These are phyloP conservation scores for Leucosporidium creatinivorum DNA, from an alignment of 768 basidiomycete species.

Conservation along the genomic window DNA sequence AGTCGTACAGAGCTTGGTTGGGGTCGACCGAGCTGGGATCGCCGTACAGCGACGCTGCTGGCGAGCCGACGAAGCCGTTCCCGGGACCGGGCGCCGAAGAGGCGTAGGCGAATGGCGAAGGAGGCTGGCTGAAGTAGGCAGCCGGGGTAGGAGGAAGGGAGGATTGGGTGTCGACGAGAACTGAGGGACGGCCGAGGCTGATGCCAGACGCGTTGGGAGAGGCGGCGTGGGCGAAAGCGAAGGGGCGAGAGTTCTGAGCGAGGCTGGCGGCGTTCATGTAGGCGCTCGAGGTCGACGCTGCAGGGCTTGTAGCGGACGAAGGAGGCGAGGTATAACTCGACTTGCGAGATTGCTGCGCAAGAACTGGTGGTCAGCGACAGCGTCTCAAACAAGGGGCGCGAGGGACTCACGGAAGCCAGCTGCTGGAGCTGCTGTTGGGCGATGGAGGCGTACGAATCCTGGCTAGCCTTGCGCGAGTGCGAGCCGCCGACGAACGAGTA, in stretches of 20 bases:
- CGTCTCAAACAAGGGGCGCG: not conserved
- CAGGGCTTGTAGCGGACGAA: not conserved
- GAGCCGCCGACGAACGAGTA: not conserved
- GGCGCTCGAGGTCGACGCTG: slow-evolving; percentile 4
- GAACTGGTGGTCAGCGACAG: not conserved
- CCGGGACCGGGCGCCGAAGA: slow-evolving; percentile 15
- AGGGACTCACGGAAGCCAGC: not conserved
- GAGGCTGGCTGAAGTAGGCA: slow-evolving; percentile 9
- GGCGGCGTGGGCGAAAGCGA: slow-evolving; percentile 11
- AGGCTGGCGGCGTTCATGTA: slow-evolving; percentile 27
- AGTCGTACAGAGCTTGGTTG: slow-evolving; percentile 27
- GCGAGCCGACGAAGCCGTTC: slow-evolving; percentile 14
- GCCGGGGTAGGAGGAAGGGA: slow-evolving; percentile 2
- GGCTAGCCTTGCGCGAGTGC: not conserved
- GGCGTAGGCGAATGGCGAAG: not conserved
- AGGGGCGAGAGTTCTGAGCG: slow-evolving; percentile 8
- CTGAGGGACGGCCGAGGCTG: slow-evolving; percentile 14
- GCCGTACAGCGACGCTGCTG: slow-evolving; percentile 14
- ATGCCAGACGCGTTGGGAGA: slow-evolving; percentile 24
- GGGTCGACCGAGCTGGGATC: slow-evolving; percentile 10
- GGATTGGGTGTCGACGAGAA: not conserved
- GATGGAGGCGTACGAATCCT: not conserved
- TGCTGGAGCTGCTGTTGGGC: slow-evolving; percentile 3
- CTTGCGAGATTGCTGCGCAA: too few species aligned
- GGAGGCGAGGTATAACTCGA: too few species aligned